Percentiles rank a stretch among this genome's conserved stretches.
Evolutionary conservation across 805 yeast genomes (phyloP).

Genomic region (Candida cerambycidarum): DNA sequence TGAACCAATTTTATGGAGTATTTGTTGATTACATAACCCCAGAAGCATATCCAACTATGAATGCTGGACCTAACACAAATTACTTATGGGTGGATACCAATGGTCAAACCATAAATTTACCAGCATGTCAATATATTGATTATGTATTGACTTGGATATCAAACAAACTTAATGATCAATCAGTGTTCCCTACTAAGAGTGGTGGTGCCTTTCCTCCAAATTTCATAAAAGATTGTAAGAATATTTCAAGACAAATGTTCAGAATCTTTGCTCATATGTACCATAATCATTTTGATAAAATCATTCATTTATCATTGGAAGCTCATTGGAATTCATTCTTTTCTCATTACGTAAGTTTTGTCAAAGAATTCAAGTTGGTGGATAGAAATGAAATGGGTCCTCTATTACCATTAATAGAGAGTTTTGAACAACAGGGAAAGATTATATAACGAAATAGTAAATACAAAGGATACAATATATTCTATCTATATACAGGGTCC

Average conservation of each 20-base stretch:
- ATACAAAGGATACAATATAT: not conserved
- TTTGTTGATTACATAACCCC: slow-evolving; percentile 89
- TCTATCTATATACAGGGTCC: slow-evolving; percentile 6
- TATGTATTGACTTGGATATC: slow-evolving; percentile 88
- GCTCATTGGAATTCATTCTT: slow-evolving; percentile 98
- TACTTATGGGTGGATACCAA: slow-evolving; percentile 84
- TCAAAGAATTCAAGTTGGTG: slow-evolving; percentile 77
- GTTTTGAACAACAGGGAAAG: slow-evolving; percentile 83
- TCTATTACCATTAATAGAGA: slow-evolving; percentile 69
- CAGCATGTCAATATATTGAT: slow-evolving; percentile 92
- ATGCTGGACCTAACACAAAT: slow-evolving; percentile 89
- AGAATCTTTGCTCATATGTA: slow-evolving; percentile 94
- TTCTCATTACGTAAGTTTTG: slow-evolving; percentile 88
- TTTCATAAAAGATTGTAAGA: slow-evolving; percentile 77
- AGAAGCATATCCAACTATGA: slow-evolving; percentile 89
- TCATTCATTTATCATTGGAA: slow-evolving; percentile 87
- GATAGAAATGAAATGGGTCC: slow-evolving; percentile 83
- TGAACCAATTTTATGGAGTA: slow-evolving; percentile 88
- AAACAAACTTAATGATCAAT: slow-evolving; percentile 83
- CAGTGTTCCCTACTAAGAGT: slow-evolving; percentile 85
- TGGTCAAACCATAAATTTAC: slow-evolving; percentile 79
- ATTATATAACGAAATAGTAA: slow-evolving; percentile 39
- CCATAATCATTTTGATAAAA: slow-evolving; percentile 90
- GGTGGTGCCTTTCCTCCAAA: slow-evolving; percentile 89
- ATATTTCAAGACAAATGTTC: slow-evolving; percentile 89